Evolutionary conservation across 2,329 filamentous ascomycete species (phyloP), one percentile per base, ranked within the genome.

Genomic region (Bipolaris zeicola): DNA sequence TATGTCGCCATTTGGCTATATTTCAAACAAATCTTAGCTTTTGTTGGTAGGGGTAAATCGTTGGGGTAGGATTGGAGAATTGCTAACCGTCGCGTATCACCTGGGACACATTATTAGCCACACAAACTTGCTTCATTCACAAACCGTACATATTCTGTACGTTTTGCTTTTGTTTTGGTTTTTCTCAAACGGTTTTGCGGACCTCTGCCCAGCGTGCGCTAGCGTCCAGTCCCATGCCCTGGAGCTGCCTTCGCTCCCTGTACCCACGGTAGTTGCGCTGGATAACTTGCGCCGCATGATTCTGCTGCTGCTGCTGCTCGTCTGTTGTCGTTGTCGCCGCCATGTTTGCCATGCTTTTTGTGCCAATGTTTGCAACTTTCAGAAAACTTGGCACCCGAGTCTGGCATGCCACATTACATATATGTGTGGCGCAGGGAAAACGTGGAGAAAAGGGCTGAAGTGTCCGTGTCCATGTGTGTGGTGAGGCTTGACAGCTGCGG

Each of bases 191-290:
- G 28, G 28, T 31, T 31, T 5, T 37, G 59, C 87, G 77, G 52
- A 90, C 88, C 67, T 90, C 86, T 10, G 85, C 79, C 89, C 89
- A 93, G 66, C 90, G 80, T 28, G 87, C 87, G 28, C 82, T 85
- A n/a, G 90, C 83, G 72, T 90, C 84, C 33, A 96, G 73, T 1
- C 84, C 84, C 62, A 89, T 80, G 0, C 91, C 91, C 38, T 84
- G 75, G 65, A 95, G 80, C 72, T 91, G 87, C 45, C 91, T 80
- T 41, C 91, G 83, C 46, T 85, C 83, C 51, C 89, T 83, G 74
- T 96, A 91, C 5, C 91, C 91, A 33, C 92, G 83, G 72, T 92
- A 96, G 24, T 87, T 89, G 63, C 88, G 86, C 79, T 77, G 75
- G 36, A 77, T 77, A 59, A 72, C 41, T 61, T 70, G 61, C 6